Conservation (phyloP, 225 moss, liverwort and hornwort species). For the Pseudoscleropodium purum region DNA sequence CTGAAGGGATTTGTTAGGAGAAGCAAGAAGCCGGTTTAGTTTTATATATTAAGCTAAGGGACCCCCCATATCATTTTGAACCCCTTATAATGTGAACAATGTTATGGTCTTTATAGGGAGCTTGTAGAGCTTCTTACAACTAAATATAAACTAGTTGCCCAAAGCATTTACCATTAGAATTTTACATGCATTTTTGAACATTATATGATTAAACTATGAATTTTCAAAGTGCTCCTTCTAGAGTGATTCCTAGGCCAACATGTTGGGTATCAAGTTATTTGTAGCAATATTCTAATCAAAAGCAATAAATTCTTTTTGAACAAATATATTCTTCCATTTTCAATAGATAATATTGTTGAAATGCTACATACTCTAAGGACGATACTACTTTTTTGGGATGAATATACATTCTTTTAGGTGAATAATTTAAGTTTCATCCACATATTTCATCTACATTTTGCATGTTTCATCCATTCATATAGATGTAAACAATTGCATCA, state of each 20-base stretch:
- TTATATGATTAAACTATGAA: background rate
- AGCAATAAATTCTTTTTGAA: too few relatives aligned
- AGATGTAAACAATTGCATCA: background rate
- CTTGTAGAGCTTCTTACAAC: background rate
- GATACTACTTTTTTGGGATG: rapidly evolving
- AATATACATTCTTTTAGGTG: background rate
- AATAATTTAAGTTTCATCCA: background rate
- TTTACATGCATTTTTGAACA: background rate
- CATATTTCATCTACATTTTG: background rate
- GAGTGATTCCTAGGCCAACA: background rate
- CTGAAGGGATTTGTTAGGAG: background rate
- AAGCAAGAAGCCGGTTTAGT: background rate
- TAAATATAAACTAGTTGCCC: background rate
- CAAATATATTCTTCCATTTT: rapidly evolving
- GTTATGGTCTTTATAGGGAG: background rate
- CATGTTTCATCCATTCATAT: background rate
- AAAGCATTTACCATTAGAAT: background rate
- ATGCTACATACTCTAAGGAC: background rate
- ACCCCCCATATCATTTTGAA: too few relatives aligned
- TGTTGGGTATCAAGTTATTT: rapidly evolving
- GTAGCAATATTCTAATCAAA: background rate
- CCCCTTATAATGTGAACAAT: background rate
- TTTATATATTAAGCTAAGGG: background rate
- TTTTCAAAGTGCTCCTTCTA: background rate
- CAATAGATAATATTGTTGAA: background rate